phyloP scores from a whole-genome alignment of 257 asterid genomes.

The Solanum medicagineum region DNA sequence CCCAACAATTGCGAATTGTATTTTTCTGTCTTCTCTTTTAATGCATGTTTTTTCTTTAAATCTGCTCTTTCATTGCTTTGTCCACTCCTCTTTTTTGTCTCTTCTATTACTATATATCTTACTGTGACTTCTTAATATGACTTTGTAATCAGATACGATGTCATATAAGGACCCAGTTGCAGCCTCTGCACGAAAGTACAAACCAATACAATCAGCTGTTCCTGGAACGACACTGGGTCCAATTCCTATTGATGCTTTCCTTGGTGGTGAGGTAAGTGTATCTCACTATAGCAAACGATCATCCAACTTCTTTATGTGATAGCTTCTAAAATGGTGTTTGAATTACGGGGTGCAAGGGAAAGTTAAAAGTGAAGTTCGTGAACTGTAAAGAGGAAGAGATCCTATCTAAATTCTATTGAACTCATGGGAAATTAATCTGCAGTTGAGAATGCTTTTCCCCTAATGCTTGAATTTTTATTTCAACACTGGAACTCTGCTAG shows the following conservation, averaged over 20 bases:
- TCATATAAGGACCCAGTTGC: slow-evolving; percentile 94
- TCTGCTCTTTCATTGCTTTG: neutral
- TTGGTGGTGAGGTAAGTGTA: slow-evolving; percentile 74
- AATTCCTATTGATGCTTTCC: slow-evolving; percentile 86
- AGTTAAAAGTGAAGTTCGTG: neutral
- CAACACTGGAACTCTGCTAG: neutral
- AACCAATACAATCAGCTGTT: slow-evolving; percentile 98
- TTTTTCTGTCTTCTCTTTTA: neutral
- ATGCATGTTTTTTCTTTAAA: neutral
- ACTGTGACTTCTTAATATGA: neutral
- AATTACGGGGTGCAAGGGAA: neutral
- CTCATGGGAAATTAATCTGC: neutral
- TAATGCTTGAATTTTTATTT: neutral
- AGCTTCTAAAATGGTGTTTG: neutral
- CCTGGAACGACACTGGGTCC: slow-evolving; percentile 99
- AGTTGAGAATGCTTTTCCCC: neutral
- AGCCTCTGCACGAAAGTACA: slow-evolving; percentile 82
- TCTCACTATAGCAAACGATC: neutral
- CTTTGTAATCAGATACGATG: slow-evolving; percentile 50
- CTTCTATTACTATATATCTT: neutral
- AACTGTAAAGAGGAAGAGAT: neutral
- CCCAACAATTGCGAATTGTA: neutral
- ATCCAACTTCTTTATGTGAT: neutral
- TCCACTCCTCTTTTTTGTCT: neutral
- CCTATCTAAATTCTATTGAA: neutral